phyloP scores from a whole-genome alignment of 441 rosid species.

The Syzygium malaccense region DNA sequence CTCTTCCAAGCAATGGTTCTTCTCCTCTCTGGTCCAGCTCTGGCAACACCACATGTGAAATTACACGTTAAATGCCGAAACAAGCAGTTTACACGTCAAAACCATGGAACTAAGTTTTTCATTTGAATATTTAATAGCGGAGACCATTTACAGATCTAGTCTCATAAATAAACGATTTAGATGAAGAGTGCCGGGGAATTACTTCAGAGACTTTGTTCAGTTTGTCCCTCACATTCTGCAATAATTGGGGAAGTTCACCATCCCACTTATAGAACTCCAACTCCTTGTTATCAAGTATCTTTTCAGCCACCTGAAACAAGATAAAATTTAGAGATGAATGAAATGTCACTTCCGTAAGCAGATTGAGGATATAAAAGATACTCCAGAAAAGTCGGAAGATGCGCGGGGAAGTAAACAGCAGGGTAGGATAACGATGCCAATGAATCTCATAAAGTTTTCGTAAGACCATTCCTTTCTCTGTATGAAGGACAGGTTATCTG shows the following conservation, averaged over 20 bases:
- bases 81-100: neutral
- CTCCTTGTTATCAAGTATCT: conserved; percentile 57
- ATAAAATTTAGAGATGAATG: neutral
- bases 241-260: conserved; percentile 64
- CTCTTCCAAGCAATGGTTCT: conserved; percentile 91
- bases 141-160: neutral
- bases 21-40: conserved; percentile 91
- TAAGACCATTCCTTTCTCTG: neutral
- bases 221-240: conserved; percentile 82
- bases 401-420: neutral
- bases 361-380: neutral
- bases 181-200: neutral
- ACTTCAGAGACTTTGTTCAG: conserved; percentile 84
- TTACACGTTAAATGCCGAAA: neutral
- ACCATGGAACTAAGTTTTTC: neutral
- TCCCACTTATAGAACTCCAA: conserved; percentile 94
- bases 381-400: neutral
- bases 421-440: neutral
- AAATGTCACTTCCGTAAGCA: neutral
- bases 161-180: neutral
- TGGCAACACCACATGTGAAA: conserved; percentile 13
- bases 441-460: neutral
- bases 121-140: neutral
- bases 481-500: neutral
- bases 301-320: conserved; percentile 58